phyloP scores from a whole-genome alignment of 1,284 basidiomycete genomes.

The Tetrapyrgos nigripes region DNA sequence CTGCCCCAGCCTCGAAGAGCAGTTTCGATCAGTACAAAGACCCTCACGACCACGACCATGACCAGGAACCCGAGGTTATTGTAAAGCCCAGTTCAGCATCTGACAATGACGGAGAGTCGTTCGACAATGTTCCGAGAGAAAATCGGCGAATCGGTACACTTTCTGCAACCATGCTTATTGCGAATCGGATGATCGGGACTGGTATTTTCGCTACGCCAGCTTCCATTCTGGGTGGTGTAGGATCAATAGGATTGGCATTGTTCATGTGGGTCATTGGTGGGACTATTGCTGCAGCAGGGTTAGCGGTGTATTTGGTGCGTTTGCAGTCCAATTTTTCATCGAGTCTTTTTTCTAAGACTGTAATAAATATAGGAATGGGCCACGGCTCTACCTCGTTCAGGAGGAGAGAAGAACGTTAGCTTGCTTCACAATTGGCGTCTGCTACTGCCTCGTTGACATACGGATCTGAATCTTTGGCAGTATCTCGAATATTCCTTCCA shows the following conservation, averaged over 20 bases:
- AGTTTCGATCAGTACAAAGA: too few relatives aligned
- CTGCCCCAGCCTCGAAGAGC: neutral
- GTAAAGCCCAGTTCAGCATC: neutral
- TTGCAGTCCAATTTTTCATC: neutral
- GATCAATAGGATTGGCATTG: slow-evolving; percentile 17
- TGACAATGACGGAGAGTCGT: neutral
- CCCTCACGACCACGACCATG: neutral
- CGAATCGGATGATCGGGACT: slow-evolving; percentile 18
- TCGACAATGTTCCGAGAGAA: neutral
- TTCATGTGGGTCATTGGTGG: slow-evolving; percentile 40
- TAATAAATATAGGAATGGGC: slow-evolving; percentile 20
- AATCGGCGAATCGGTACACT: slow-evolving; percentile 7
- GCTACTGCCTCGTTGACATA: slow-evolving; percentile 6
- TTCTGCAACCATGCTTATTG: slow-evolving; percentile 14
- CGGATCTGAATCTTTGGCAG: neutral
- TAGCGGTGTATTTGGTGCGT: slow-evolving; percentile 37
- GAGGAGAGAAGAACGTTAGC: slow-evolving; percentile 19
- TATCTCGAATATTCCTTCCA: slow-evolving; percentile 42
- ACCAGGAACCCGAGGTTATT: neutral
- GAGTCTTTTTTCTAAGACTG: neutral
- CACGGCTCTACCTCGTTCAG: slow-evolving; percentile 21
- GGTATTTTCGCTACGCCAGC: slow-evolving; percentile 17
- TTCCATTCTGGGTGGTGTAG: slow-evolving; percentile 10
- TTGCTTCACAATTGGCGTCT: slow-evolving; percentile 22
- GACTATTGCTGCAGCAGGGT: slow-evolving; percentile 33